Evolutionary conservation across 208 protist genomes (phyloP).

Genomic region (Porcisia hertigi): DNA sequence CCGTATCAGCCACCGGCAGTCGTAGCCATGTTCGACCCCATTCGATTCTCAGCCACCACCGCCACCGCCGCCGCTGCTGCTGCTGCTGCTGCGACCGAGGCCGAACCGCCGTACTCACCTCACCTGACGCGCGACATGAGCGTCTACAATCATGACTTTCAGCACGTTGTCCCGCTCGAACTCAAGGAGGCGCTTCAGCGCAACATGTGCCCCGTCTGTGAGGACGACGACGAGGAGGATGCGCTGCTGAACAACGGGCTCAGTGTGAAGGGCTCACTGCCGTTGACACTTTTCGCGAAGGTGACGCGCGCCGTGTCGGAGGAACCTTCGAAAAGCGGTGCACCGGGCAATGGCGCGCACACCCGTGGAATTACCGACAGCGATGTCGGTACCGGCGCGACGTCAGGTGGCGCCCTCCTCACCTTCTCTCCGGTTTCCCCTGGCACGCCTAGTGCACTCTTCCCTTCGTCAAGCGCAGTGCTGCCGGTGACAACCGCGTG

Average conservation of each 20-base stretch:
- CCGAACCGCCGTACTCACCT: not conserved
- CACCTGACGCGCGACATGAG: conserved; percentile 13
- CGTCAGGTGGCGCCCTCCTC: not conserved
- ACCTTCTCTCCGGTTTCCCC: not conserved
- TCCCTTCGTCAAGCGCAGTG: not conserved
- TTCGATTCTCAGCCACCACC: not conserved
- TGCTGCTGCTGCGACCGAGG: not conserved
- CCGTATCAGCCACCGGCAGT: not conserved
- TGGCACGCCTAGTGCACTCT: not conserved
- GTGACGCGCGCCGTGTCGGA: not conserved
- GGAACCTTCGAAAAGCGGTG: not conserved
- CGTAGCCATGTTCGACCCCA: not conserved
- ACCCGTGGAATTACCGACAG: not conserved
- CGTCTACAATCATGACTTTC: conserved; percentile 47
- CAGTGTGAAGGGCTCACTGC: not conserved
- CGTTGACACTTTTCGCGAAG: conserved; percentile 4
- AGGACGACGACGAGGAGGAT: conserved; percentile 33
- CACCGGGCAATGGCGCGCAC: not conserved
- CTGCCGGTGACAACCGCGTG: not conserved
- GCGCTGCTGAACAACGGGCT: conserved; percentile 18
- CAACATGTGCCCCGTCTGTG: conserved; percentile 28
- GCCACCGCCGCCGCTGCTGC: not conserved
- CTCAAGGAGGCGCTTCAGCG: conserved; percentile 37
- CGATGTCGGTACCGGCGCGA: not conserved
- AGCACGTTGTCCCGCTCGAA: conserved; percentile 37